Percentiles rank a stretch among this genome's conserved stretches.
These are phyloP conservation scores for Botrytis fabae DNA, from an alignment of 2,329 filamentous ascomycete genomes.

Conservation along the genomic window DNA sequence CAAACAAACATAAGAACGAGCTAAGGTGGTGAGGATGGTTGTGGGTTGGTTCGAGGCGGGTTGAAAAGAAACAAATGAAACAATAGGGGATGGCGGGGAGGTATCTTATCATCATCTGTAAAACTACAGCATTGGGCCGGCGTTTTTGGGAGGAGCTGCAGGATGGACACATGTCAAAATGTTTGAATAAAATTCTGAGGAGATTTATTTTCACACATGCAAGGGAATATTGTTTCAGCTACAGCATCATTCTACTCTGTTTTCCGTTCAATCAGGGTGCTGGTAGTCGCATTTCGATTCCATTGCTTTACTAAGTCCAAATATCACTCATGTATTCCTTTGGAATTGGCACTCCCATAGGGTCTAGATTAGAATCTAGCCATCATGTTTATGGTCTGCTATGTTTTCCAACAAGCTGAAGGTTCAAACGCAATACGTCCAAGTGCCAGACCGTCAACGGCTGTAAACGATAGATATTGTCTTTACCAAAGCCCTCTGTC, in stretches of 20 bases:
- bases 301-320: no score
- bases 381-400: not conserved
- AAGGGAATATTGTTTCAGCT: not conserved
- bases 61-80: not conserved
- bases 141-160: not conserved
- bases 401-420: not conserved
- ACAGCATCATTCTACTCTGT: not conserved
- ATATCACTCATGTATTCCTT: not conserved
- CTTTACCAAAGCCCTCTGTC: not conserved
- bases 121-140: slow-evolving; percentile 5
- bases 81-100: no score
- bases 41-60: not conserved
- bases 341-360: not conserved
- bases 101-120: not conserved
- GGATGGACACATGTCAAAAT: not conserved
- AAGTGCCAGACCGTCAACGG: not conserved
- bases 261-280: not conserved
- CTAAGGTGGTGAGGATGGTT: slow-evolving; percentile 33
- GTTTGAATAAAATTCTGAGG: not conserved
- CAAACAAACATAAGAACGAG: slow-evolving; percentile 34
- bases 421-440: no score
- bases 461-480: not conserved
- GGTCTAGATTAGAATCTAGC: not conserved
- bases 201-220: not conserved
- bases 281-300: not conserved